phyloP scores from a whole-genome alignment of 225 moss, liverwort and hornwort species.

The Marchantia paleacea region DNA sequence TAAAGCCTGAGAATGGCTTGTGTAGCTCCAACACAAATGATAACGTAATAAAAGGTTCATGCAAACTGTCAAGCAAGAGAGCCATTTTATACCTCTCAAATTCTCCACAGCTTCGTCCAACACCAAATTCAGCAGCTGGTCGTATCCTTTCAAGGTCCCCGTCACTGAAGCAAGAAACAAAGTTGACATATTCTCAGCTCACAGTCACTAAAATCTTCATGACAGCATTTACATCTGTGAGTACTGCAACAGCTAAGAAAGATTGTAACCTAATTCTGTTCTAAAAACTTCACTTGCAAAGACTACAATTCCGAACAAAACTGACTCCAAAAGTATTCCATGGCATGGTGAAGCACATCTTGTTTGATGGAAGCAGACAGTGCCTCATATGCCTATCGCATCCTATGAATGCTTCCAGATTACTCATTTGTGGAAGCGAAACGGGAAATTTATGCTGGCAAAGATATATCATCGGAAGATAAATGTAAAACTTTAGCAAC shows the following conservation, averaged over 20 bases:
- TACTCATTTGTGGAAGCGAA: too few species aligned
- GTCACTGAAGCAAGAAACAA: constrained; percentile 53
- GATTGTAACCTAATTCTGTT: not conserved
- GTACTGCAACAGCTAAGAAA: not conserved
- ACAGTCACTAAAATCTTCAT: not conserved
- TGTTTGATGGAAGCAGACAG: not conserved
- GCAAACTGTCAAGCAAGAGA: not conserved
- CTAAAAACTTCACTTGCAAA: not conserved
- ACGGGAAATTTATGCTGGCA: too few species aligned
- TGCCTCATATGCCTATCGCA: too few species aligned
- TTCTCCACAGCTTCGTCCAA: constrained; percentile 90
- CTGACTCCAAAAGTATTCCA: not conserved
- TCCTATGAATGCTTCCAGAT: too few species aligned
- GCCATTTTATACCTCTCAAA: constrained; percentile 55
- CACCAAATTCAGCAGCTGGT: constrained; percentile 93
- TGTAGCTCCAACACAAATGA: not conserved
- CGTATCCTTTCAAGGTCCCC: constrained; percentile 90
- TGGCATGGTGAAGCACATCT: not conserved
- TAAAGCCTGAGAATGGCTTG: not conserved
- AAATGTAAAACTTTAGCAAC: not conserved
- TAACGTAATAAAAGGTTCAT: not conserved
- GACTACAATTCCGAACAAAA: not conserved
- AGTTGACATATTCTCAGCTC: not conserved
- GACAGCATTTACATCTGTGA: not conserved
- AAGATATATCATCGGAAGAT: too few species aligned